Base-by-base conservation (phyloP, 177 flowering plant genomes). In the Vitis hybrid region DNA sequence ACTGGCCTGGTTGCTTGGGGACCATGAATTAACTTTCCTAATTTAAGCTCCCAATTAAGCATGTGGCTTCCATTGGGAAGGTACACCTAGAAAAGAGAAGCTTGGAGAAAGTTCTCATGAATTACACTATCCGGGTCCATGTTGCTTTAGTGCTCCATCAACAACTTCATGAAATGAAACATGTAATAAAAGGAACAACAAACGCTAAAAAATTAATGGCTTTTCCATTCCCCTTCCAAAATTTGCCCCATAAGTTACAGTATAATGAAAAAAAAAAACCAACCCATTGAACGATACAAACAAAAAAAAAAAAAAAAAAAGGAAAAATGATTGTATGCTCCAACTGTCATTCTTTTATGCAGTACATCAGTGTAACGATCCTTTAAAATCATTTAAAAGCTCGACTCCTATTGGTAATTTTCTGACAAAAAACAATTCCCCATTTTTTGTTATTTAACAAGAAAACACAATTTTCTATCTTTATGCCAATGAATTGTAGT, bases 401-500 rank as follows among this genome's bases (percentile, higher is more conserved):
- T 26, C 30, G 30, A 26, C 30, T 26, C 30, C 30, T 26, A 26
- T 0, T 26, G 30, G 30, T 26, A 26, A 26, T 26, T 26, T 26
- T 26, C 30, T 26, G 30, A 26, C 30, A 26, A 26, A 26, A 62
- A 62, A 40, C 14, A 70, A 70, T 32, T 55, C 68, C 54, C 49
- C 30, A 23, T 9, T 54, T 56, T 19, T 19, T 62, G 68, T 70
- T 63, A 63, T 70, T 70, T 54, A 14, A 6, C 62, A 62, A 10
- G 40, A 19, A 10, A 48, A 40, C 67, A 45, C 48, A 48, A 56
- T 48, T 50, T 49, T 58, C 11, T 15, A 57, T 15, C 32, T 65
- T 18, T 71, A 56, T 64, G 69, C 65, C 63, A 71, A 58, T 50
- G 60, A 62, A 71, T 59, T 23, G 17, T 49, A 58, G 65, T 69